Percentiles rank a stretch among this genome's conserved stretches.
phyloP scores from a whole-genome alignment of 768 basidiomycete genomes.

The Pleurotus tuoliensis region DNA sequence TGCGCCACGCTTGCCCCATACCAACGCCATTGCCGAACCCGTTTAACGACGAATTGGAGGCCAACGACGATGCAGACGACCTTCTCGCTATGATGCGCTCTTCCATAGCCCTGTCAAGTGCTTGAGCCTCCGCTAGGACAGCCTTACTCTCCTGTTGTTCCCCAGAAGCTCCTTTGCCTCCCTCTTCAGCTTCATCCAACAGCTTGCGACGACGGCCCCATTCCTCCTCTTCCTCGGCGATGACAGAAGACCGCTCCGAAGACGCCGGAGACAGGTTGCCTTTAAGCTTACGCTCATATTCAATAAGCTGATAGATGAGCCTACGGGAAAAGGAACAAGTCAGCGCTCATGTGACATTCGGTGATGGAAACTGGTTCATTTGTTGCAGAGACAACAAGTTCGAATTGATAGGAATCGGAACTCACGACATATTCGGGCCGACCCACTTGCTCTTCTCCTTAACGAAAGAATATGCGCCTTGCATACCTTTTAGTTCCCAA shows the following conservation, averaged over 20 bases:
- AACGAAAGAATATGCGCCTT: slow-evolving; percentile 85
- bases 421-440: slow-evolving; percentile 94
- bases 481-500: slow-evolving; percentile 82
- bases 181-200: slow-evolving; percentile 49
- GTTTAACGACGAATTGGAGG: slow-evolving; percentile 40
- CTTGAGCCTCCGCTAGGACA: slow-evolving; percentile 74
- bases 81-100: slow-evolving; percentile 75
- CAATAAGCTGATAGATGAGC: slow-evolving; percentile 89
- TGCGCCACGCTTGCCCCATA: slow-evolving; percentile 65
- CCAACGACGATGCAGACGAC: slow-evolving; percentile 60
- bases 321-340: slow-evolving; percentile 34
- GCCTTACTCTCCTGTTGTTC: slow-evolving; percentile 52
- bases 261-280: slow-evolving; percentile 45
- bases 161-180: slow-evolving; percentile 12
- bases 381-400: slow-evolving; percentile 10
- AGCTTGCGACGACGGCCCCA: slow-evolving; percentile 69
- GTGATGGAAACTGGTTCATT: slow-evolving; percentile 6
- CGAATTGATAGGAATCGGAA: slow-evolving; percentile 17
- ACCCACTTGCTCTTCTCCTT: slow-evolving; percentile 86
- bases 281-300: slow-evolving; percentile 78
- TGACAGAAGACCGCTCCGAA: slow-evolving; percentile 51
- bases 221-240: slow-evolving; percentile 71
- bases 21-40: slow-evolving; percentile 64
- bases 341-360: slow-evolving; percentile 10
- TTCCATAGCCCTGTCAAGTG: slow-evolving; percentile 86